These are phyloP conservation scores for Suhomyces emberorum DNA, from an alignment of 805 yeast genomes.

Conservation along the genomic window DNA sequence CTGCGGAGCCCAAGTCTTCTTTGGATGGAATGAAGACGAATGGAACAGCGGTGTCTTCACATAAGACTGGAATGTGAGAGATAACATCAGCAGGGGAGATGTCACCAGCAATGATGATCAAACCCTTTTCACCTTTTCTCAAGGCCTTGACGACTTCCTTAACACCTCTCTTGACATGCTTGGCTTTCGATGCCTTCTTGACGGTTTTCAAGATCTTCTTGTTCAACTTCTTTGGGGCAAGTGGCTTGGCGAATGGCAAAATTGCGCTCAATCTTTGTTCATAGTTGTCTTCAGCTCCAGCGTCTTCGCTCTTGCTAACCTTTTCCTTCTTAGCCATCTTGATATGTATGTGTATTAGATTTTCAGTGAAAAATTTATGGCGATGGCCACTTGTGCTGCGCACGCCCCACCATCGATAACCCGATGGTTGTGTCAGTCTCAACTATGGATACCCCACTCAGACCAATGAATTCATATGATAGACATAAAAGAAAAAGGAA, in stretches of 20 bases:
- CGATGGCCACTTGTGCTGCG: slow-evolving; percentile 5
- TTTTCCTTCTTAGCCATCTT: slow-evolving; percentile 48
- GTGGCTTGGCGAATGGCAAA: slow-evolving; percentile 88
- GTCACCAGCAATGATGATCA: slow-evolving; percentile 96
- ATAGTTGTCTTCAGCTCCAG: slow-evolving; percentile 66
- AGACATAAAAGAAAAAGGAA: slow-evolving; percentile 5
- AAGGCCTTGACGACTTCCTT: slow-evolving; percentile 97
- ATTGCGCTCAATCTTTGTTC: slow-evolving; percentile 88
- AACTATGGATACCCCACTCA: not conserved
- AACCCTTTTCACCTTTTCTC: slow-evolving; percentile 97
- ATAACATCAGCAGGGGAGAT: slow-evolving; percentile 97
- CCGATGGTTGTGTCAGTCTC: not conserved
- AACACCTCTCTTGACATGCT: slow-evolving; percentile 97
- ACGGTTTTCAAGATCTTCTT: slow-evolving; percentile 93
- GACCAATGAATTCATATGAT: not conserved
- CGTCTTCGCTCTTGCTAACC: slow-evolving; percentile 35
- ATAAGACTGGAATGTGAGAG: slow-evolving; percentile 94
- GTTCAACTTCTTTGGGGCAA: slow-evolving; percentile 93
- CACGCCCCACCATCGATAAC: not conserved
- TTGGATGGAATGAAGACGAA: slow-evolving; percentile 93
- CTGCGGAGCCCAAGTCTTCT: slow-evolving; percentile 98
- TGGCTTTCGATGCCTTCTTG: slow-evolving; percentile 96
- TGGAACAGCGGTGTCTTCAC: slow-evolving; percentile 93
- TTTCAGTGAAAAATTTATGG: slow-evolving; percentile 8
- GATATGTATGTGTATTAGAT: slow-evolving; percentile 7